Evolutionary conservation across 768 basidiomycete species (phyloP).

Genomic region (Suillus brevipes): DNA sequence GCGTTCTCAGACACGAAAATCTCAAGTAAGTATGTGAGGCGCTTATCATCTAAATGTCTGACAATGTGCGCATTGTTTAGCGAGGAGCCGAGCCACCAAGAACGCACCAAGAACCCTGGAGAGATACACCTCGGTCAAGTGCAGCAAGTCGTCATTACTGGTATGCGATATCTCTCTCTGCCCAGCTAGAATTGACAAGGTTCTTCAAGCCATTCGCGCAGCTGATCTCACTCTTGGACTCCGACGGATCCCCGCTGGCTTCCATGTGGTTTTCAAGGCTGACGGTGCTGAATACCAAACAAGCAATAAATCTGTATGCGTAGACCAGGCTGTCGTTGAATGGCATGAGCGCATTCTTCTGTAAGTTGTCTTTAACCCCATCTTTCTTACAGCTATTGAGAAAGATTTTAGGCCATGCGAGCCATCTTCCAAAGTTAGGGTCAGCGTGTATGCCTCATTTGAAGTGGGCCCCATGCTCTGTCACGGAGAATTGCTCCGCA

Average conservation of each 20-base stretch:
- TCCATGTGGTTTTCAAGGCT: constrained; percentile 4
- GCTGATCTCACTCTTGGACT: constrained; percentile 10
- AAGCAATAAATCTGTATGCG: background rate
- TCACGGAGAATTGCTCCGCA: constrained; percentile 8
- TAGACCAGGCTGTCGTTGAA: background rate
- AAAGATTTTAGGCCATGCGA: constrained; percentile 1
- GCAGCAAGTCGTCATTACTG: background rate
- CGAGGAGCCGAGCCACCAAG: too few species aligned
- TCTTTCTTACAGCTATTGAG: background rate
- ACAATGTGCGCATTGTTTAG: too few species aligned
- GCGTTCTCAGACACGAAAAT: too few species aligned
- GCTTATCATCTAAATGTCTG: too few species aligned
- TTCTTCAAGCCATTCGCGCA: constrained; percentile 12
- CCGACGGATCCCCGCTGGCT: constrained; percentile 11
- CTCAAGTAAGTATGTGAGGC: too few species aligned
- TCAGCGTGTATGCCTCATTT: constrained; percentile 11
- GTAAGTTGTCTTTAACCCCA: background rate
- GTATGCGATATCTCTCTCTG: background rate
- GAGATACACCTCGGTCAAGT: background rate
- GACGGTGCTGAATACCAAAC: background rate
- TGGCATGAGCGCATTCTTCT: constrained; percentile 5
- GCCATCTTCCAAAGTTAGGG: background rate
- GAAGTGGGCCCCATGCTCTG: constrained; percentile 11
- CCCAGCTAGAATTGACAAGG: background rate
- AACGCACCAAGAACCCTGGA: too few species aligned